Evolutionary conservation across 768 basidiomycete species (phyloP), one percentile per base, ranked within the genome.

Genomic region (Collybia nuda): DNA sequence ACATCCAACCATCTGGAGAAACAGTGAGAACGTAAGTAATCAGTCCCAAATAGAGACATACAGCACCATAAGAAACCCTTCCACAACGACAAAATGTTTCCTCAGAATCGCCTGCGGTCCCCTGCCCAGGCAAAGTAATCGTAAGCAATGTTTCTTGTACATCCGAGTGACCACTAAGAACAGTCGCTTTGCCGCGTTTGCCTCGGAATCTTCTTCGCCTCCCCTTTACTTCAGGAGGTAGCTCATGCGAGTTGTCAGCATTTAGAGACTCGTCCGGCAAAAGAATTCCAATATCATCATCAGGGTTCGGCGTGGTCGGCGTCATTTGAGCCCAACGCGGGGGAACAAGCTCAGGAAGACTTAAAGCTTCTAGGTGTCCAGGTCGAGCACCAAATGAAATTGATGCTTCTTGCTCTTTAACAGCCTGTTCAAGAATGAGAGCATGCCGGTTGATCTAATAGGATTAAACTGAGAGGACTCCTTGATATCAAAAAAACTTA

Each of bases 21-120:
- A 47, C 19, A 32, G 23, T 51, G 23, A 48, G 42, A 41, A 43
- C 32, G 28, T 18, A 47, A 29, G 29, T 50, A 46, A 52, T 39
- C 45, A 29, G 50, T 43, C 44, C 50, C 39, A 22, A 50, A 51
- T 12, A n/a, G 40, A 24, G 50, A 69, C 83, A 53, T 59, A 88
- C 88, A 67, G 87, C 84, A 59, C 93, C 93, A 62, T 81, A 93
- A 17, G 87, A 90, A 26, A 84, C 80, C 54, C 85, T 77, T 56
- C 88, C 76, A 67, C 93, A 96, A 62, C 84, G 86, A 66, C 93
- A 96, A 66, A 90, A 97, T 28, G 73, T 72, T 28, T 76, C 72
- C 56, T 80, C 74, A 55, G 61, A 36, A 29, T 47, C 37, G 17
- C 52, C 39, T 5, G 50, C 57, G 14, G 3, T 36, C 26, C 60